These are phyloP conservation scores for Wickerhamiella bombiphila DNA, from an alignment of 805 yeast genomes.

Conservation along the genomic window DNA sequence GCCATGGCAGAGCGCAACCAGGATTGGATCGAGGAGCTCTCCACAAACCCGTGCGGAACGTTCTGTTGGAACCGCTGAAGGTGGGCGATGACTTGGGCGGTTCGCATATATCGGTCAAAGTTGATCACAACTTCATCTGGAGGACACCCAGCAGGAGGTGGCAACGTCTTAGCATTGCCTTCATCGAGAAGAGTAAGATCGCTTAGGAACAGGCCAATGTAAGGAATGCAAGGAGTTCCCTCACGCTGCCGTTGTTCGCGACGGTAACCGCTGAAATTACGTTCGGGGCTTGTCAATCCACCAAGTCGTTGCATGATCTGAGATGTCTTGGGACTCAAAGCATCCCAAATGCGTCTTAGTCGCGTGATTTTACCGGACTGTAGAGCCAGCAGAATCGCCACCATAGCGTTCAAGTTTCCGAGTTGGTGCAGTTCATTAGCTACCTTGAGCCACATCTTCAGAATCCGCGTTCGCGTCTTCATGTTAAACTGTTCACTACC, in stretches of 20 bases:
- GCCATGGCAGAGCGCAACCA: constrained; percentile 25
- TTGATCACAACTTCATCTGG: constrained; percentile 18
- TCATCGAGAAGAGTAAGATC: constrained; percentile 26
- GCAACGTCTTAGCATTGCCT: constrained; percentile 22
- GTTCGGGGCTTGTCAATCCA: constrained; percentile 22
- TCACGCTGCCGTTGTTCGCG: constrained; percentile 16
- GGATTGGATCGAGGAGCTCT: constrained; percentile 15
- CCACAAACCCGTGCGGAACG: constrained; percentile 10
- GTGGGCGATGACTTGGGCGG: constrained; percentile 21
- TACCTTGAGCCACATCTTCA: constrained; percentile 26
- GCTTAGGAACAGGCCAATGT: constrained; percentile 24
- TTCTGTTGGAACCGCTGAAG: constrained; percentile 23
- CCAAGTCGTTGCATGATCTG: constrained; percentile 17
- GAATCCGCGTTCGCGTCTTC: constrained; percentile 22
- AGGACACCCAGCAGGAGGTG: constrained; percentile 4
- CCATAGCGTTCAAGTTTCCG: constrained; percentile 23
- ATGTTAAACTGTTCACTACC: constrained; percentile 17
- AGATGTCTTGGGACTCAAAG: constrained; percentile 19
- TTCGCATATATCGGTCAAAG: constrained; percentile 24
- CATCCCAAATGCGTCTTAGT: constrained; percentile 24
- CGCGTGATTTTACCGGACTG: constrained; percentile 25
- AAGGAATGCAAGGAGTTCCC: constrained; percentile 24
- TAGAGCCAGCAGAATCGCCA: constrained; percentile 23
- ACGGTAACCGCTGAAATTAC: constrained; percentile 24
- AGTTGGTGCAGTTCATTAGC: constrained; percentile 22